phyloP scores from a whole-genome alignment of 257 asterid species.

The Solanum sejunctum region DNA sequence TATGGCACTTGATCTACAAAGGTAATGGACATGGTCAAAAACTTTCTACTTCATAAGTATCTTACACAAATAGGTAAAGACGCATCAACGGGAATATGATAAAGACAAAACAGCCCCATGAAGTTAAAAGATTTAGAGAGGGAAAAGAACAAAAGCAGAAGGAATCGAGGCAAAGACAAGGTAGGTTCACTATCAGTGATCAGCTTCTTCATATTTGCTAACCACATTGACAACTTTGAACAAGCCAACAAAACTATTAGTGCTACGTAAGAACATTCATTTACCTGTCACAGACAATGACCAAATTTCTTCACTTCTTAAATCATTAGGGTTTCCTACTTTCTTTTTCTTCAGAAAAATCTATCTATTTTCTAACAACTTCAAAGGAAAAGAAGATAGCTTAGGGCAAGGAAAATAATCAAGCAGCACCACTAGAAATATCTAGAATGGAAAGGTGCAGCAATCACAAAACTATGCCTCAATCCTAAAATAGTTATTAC shows the following conservation, averaged over 20 bases:
- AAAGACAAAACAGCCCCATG: not conserved
- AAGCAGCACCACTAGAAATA: not conserved
- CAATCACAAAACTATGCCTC: not conserved
- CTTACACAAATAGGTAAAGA: not conserved
- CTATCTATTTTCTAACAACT: not conserved
- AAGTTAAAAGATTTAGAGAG: not conserved
- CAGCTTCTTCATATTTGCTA: not conserved
- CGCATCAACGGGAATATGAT: not conserved
- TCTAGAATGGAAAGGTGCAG: not conserved
- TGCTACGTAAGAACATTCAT: not conserved
- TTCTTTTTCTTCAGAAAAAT: not conserved
- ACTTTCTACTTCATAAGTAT: not conserved
- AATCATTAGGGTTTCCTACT: not conserved
- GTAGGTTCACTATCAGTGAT: not conserved
- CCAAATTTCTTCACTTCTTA: not conserved
- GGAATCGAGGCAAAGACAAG: not conserved
- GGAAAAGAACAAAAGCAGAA: not conserved
- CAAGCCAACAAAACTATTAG: not conserved
- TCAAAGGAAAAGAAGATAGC: not conserved
- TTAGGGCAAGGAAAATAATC: not conserved
- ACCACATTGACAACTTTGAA: not conserved
- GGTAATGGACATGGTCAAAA: not conserved
- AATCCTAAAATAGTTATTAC: not conserved
- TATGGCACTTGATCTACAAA: conserved; percentile 72
- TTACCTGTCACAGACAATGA: not conserved